Evolutionary conservation across 331 rosid species (phyloP).

Genomic region (Cucumis variabilis): DNA sequence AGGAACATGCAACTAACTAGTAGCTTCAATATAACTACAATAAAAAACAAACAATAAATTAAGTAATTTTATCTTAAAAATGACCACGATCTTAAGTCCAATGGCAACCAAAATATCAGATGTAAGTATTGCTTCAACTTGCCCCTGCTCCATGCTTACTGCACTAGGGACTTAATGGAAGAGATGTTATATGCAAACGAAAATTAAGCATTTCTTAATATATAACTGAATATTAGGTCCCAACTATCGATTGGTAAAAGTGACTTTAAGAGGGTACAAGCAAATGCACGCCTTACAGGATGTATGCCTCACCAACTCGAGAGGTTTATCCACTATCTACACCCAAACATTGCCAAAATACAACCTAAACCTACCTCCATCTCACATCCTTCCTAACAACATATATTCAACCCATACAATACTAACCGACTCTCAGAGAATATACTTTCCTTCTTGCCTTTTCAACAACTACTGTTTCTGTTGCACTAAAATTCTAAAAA

Average conservation of each 20-base stretch:
- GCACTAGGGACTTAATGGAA: neutral
- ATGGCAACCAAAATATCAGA: neutral
- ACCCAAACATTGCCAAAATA: neutral
- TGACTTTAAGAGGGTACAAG: slow-evolving; percentile 1
- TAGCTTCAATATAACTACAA: neutral
- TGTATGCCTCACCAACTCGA: neutral
- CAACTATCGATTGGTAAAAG: neutral
- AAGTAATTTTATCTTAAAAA: neutral
- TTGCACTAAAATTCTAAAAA: neutral
- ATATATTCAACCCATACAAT: neutral
- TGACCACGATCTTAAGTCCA: neutral
- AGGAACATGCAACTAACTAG: neutral
- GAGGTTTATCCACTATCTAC: neutral
- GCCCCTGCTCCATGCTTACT: slow-evolving; percentile 16
- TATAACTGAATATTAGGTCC: neutral
- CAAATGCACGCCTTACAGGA: neutral
- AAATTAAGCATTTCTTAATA: neutral
- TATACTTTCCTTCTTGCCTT: neutral
- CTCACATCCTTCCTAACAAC: neutral
- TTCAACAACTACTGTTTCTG: neutral
- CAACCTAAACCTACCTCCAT: neutral
- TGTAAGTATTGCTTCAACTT: neutral
- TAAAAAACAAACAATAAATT: neutral
- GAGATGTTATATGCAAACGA: neutral
- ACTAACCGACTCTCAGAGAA: neutral